Evolutionary conservation across 1,284 basidiomycete species (phyloP), one percentile per base, ranked within the genome.

Genomic region (Leccinum ponderosum): DNA sequence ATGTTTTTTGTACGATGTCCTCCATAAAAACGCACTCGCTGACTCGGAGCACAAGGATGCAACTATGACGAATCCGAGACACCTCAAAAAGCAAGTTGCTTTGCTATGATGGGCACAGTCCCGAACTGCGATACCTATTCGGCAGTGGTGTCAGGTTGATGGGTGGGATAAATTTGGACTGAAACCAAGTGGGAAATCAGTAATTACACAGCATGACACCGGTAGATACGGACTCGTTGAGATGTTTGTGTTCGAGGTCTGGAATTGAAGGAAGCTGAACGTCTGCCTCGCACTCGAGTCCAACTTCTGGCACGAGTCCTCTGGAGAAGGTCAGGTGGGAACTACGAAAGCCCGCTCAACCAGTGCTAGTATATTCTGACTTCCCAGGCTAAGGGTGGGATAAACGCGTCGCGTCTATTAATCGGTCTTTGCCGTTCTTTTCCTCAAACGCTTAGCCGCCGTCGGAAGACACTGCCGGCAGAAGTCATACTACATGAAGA

Each of bases 401-500:
- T 57, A 62, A 42, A 62, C 68, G 68, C 69, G 71, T 66, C 67
- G 69, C 68, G 66, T 53, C 52, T 48, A 17, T 48, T 11, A 25
- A 15, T 15, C 22, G 50, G 17, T 25, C n/a, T 27, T 33, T 14
- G n/a, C 37, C 51, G 6, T 6, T 22, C 33, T 5, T 39, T 67
- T 57, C 51, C 56, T 53, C 59, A 33, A 31, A 2, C 35, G 33
- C 53, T 31, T 66, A n/a, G 33, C 33, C 33, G 12, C 33, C 5
- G 33, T 35, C 33, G 33, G 33, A 35, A 35, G 33, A 14, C 33
- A 35, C 31, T 11, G 31, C 33, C 37, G 37, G 15, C 37, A n/a
- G 39, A 42, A 42, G 39, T 42, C 39, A 42, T 17, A n/a, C 6
- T 14, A 50, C 20, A n/a, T 52, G 22, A 69, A 63, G 68, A 44